These are phyloP conservation scores for Fraxinus floribunda DNA, from an alignment of 305 asterid species.

Conservation along the genomic window DNA sequence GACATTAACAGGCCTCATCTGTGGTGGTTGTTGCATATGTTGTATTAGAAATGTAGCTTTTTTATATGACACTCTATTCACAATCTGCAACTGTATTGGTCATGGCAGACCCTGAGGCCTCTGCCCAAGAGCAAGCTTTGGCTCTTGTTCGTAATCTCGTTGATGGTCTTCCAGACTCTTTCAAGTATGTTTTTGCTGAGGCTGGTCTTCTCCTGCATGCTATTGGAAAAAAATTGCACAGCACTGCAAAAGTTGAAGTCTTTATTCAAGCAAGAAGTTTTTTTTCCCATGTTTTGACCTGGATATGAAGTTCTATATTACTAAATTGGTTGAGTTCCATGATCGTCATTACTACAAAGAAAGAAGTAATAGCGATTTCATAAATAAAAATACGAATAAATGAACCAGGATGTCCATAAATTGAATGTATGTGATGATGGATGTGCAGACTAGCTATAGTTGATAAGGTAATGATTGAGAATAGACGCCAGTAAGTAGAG, in stretches of 20 bases:
- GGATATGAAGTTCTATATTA: constrained; percentile 10
- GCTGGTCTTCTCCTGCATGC: constrained; percentile 64
- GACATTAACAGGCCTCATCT: constrained; percentile 68
- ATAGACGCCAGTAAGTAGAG: background rate
- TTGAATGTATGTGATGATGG: background rate
- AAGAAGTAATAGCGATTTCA: background rate
- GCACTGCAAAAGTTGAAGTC: constrained; percentile 62
- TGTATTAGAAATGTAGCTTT: constrained; percentile 9
- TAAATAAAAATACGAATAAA: background rate
- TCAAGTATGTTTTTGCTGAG: constrained; percentile 65
- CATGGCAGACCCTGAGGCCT: constrained; percentile 71
- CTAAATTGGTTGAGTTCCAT: constrained; percentile 1
- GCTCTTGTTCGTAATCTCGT: constrained; percentile 77
- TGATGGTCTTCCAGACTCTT: constrained; percentile 64
- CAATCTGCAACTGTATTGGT: constrained; percentile 21
- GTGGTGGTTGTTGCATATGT: constrained; percentile 48
- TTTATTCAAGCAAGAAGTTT: constrained; percentile 60
- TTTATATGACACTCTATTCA: constrained; percentile 25
- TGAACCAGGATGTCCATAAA: background rate
- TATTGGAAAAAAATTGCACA: constrained; percentile 64
- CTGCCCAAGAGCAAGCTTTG: constrained; percentile 86
- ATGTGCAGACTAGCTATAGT: background rate
- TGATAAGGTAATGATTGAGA: background rate
- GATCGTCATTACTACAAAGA: constrained; percentile 13
- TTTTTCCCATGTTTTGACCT: constrained; percentile 19